Percentiles rank a stretch among this genome's conserved stretches.
phyloP scores from a whole-genome alignment of 768 basidiomycete species.

The Chiua virens region DNA sequence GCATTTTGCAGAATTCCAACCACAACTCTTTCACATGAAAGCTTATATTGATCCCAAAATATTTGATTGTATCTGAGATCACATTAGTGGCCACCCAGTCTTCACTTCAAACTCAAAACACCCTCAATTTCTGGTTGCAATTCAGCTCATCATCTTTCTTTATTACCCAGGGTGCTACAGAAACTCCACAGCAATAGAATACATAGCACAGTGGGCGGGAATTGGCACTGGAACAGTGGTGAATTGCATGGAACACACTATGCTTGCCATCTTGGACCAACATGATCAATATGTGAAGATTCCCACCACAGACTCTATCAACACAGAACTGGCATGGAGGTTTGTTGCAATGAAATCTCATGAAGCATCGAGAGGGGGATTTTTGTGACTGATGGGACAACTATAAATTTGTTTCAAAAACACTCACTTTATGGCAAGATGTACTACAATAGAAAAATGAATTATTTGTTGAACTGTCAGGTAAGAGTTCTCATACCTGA shows the following conservation, averaged over 20 bases:
- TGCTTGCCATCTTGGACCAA: neutral
- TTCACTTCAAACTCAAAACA: conserved; percentile 19
- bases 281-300: conserved; percentile 3
- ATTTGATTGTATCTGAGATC: conserved; percentile 23
- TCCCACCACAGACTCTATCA: neutral
- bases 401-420: conserved; percentile 11
- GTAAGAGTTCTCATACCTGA: conserved; percentile 3
- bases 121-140: conserved; percentile 24
- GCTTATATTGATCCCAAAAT: conserved; percentile 21
- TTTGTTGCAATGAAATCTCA: neutral
- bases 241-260: conserved; percentile 1
- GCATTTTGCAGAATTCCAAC: conserved; percentile 6
- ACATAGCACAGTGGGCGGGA: conserved; percentile 11
- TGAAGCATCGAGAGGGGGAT: conserved; percentile 33
- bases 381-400: conserved; percentile 39
- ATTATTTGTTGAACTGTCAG: conserved; percentile 20
- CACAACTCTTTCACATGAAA: conserved; percentile 25
- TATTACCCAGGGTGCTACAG: conserved; percentile 25
- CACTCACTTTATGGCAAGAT: neutral
- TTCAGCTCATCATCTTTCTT: conserved; percentile 30
- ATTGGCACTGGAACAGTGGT: neutral
- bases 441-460: conserved; percentile 15
- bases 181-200: conserved; percentile 10
- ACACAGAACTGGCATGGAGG: neutral
- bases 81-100: conserved; percentile 22